A percentile compares a stretch with the other conserved stretches of the same genome.
Conservation (phyloP, 352 stramenopile genomes). For the Pythium diclinum region DNA sequence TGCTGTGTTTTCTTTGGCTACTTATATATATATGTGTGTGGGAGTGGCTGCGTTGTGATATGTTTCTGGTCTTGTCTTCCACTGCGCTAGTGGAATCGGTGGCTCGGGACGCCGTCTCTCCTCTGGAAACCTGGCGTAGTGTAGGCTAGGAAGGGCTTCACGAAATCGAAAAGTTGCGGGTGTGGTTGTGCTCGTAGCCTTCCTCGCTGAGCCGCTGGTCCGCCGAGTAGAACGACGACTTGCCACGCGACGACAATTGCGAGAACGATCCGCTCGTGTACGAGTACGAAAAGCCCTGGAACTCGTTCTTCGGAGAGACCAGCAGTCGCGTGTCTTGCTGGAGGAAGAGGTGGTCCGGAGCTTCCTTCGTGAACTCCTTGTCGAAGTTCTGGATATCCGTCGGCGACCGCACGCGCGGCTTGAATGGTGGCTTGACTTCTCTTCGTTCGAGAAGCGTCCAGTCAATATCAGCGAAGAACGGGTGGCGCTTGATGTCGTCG, state of each 20-base stretch:
- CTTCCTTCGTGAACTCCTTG: conserved; percentile 84
- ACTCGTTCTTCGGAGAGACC: conserved; percentile 82
- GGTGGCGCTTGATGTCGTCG: conserved; percentile 73
- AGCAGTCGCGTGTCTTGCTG: conserved; percentile 73
- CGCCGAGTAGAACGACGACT: conserved; percentile 22
- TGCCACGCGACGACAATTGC: conserved; percentile 20
- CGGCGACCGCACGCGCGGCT: conserved; percentile 69
- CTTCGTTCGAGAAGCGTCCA: conserved; percentile 70
- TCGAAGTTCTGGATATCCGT: conserved; percentile 90
- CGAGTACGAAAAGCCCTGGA: conserved; percentile 84
- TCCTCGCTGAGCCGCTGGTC: conserved; percentile 31
- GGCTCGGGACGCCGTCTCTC: not conserved
- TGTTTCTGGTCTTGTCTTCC: not conserved
- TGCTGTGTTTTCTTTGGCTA: not conserved
- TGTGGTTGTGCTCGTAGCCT: conserved; percentile 31
- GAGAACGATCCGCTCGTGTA: conserved; percentile 28
- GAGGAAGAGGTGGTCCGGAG: conserved; percentile 65
- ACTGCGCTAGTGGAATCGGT: conserved; percentile 1
- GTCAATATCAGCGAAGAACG: conserved; percentile 81
- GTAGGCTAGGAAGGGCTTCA: conserved; percentile 1
- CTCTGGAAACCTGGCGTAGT: not conserved
- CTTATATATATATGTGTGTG: not conserved
- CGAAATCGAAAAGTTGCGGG: conserved; percentile 36
- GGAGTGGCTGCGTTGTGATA: not conserved
- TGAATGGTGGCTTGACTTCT: conserved; percentile 81